Conservation (phyloP, 2,329 filamentous ascomycete genomes). For the Corynespora cassiicola region DNA sequence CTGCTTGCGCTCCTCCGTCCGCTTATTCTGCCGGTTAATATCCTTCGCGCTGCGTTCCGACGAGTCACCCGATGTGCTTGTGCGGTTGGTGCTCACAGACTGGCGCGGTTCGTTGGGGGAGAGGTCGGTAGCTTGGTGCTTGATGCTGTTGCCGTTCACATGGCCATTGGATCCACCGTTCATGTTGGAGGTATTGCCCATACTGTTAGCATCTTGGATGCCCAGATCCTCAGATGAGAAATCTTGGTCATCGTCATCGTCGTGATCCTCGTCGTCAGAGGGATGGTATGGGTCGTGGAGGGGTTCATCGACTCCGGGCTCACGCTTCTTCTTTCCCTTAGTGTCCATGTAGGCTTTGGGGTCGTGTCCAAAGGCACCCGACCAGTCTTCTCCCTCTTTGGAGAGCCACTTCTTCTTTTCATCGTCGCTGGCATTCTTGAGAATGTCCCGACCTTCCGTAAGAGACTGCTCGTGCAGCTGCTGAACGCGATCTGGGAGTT, state of each 20-base stretch:
- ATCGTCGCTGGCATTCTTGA: constrained; percentile 73
- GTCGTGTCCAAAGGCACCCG: constrained; percentile 81
- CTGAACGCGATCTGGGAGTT: constrained; percentile 75
- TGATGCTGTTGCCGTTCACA: constrained; percentile 22
- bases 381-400: constrained; percentile 85
- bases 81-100: constrained; percentile 35
- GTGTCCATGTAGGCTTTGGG: constrained; percentile 66
- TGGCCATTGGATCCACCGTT: constrained; percentile 21
- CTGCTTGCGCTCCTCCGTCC: constrained; percentile 80
- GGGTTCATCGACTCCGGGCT: constrained; percentile 61
- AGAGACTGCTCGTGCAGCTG: constrained; percentile 83
- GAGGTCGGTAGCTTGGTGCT: constrained; percentile 36
- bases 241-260: constrained; percentile 46
- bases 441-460: constrained; percentile 78
- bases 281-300: constrained; percentile 59
- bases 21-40: constrained; percentile 71
- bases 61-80: constrained; percentile 28
- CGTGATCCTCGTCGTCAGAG: constrained; percentile 49
- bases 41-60: constrained; percentile 55
- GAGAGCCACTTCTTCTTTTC: constrained; percentile 80
- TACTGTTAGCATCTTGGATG: constrained; percentile 61
- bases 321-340: constrained; percentile 60
- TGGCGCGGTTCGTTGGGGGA: constrained; percentile 31
- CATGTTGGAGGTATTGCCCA: constrained; percentile 28
- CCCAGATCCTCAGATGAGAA: constrained; percentile 60